Evolutionary conservation across 2,329 filamentous ascomycete species (phyloP).

Genomic region (Juglanconis oblonga): DNA sequence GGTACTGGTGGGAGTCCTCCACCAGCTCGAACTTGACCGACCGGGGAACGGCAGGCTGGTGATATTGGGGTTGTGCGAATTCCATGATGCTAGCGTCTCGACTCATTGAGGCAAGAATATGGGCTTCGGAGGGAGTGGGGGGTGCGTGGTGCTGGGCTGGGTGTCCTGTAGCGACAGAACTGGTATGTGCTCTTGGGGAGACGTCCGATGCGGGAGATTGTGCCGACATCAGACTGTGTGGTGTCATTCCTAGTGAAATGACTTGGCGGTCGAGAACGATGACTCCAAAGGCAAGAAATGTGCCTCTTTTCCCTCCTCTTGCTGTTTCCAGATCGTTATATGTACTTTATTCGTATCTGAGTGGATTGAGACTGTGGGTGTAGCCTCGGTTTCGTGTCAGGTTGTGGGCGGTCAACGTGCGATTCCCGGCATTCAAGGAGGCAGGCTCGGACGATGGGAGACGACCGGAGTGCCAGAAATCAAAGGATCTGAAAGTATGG

Average conservation of each 20-base stretch:
- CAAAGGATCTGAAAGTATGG: neutral
- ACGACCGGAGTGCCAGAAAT: neutral
- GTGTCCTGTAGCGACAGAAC: slow-evolving; percentile 14
- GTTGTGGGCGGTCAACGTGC: slow-evolving; percentile 17
- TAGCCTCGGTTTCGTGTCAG: slow-evolving; percentile 10
- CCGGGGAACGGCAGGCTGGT: slow-evolving; percentile 55
- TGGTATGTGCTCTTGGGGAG: slow-evolving; percentile 18
- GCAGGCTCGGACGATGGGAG: neutral
- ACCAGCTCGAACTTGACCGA: slow-evolving; percentile 78
- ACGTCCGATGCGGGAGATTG: slow-evolving; percentile 19
- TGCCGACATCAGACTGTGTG: slow-evolving; percentile 20
- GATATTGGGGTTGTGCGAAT: slow-evolving; percentile 30
- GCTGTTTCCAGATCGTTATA: neutral
- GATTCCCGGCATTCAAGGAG: slow-evolving; percentile 16
- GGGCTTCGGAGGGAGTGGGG: slow-evolving; percentile 17
- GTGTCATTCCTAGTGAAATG: slow-evolving; percentile 20
- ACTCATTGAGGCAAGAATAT: slow-evolving; percentile 19
- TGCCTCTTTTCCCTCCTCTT: slow-evolving; percentile 12
- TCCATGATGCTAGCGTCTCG: slow-evolving; percentile 15
- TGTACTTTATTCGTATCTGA: neutral
- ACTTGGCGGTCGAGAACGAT: slow-evolving; percentile 15
- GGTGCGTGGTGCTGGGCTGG: slow-evolving; percentile 11
- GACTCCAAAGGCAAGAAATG: slow-evolving; percentile 2
- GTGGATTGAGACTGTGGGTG: neutral
- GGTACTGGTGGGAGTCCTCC: slow-evolving; percentile 65